Evolutionary conservation across 1,284 basidiomycete species (phyloP).

Genomic region (Heterobasidion annosum): DNA sequence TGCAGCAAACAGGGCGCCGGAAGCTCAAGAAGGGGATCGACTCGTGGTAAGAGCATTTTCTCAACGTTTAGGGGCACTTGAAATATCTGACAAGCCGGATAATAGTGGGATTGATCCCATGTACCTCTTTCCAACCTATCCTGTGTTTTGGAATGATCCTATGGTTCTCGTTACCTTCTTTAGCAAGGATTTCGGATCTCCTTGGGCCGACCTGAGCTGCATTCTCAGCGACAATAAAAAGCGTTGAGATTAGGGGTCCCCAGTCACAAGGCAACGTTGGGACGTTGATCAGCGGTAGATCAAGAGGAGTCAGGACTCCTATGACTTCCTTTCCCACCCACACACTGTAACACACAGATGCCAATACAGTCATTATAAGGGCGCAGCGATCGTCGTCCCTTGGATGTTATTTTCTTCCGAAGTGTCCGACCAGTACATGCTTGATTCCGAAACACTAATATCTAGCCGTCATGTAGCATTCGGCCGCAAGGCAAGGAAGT

Average conservation of each 20-base stretch:
- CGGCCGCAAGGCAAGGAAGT: too few relatives aligned
- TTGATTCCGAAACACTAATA: too few relatives aligned
- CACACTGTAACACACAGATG: too few relatives aligned
- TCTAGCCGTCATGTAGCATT: too few relatives aligned
- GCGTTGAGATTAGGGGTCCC: neutral
- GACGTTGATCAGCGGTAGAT: neutral
- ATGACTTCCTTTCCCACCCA: too few relatives aligned
- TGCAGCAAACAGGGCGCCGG: slow-evolving; percentile 34
- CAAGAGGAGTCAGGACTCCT: neutral
- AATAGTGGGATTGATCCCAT: slow-evolving; percentile 3
- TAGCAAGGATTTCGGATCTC: neutral
- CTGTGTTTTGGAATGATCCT: neutral
- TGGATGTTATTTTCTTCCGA: too few relatives aligned
- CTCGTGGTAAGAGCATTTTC: slow-evolving; percentile 46
- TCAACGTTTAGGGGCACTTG: neutral
- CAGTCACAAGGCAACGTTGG: neutral
- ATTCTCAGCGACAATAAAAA: neutral
- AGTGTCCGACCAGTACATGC: too few relatives aligned
- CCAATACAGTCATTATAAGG: too few relatives aligned
- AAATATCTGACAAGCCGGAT: neutral
- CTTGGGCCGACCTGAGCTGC: neutral
- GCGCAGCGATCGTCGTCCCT: too few relatives aligned
- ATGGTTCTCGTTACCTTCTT: neutral
- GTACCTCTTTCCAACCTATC: neutral
- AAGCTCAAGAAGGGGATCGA: slow-evolving; percentile 42